Evolutionary conservation across 2,329 filamentous ascomycete species (phyloP).

Genomic region (Penicillium sp.): DNA sequence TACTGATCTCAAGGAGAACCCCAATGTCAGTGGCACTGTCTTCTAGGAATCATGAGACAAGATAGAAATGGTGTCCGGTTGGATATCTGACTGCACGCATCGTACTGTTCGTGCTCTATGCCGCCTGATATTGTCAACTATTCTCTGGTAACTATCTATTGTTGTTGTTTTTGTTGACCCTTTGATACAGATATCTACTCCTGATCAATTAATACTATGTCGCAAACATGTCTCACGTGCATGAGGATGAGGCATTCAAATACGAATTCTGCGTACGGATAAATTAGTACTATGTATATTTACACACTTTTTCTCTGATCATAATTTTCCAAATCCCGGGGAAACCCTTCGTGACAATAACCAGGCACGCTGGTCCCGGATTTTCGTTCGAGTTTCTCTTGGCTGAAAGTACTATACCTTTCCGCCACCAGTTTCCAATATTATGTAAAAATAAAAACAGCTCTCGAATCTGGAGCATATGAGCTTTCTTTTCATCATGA

Average conservation of each 20-base stretch:
- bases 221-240: neutral
- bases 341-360: neutral
- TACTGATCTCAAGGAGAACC: conserved; percentile 49
- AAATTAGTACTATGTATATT: neutral
- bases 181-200: neutral
- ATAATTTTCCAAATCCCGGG: too few relatives aligned
- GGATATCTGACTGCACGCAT: too few relatives aligned
- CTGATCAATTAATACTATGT: neutral
- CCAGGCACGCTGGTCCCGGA: neutral
- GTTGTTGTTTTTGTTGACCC: neutral
- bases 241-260: too few relatives aligned
- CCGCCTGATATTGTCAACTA: neutral
- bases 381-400: too few relatives aligned
- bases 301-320: neutral
- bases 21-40: conserved; percentile 51
- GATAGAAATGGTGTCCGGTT: neutral
- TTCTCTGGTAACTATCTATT: neutral
- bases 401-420: too few relatives aligned
- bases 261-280: neutral
- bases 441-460: too few relatives aligned
- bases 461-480: too few relatives aligned
- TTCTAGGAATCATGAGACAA: conserved; percentile 37
- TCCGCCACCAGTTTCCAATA: too few relatives aligned
- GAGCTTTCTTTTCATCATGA: too few relatives aligned
- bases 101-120: neutral